These are phyloP conservation scores for Neurospora sp. DNA, from an alignment of 495 filamentous ascomycete species.

Conservation along the genomic window DNA sequence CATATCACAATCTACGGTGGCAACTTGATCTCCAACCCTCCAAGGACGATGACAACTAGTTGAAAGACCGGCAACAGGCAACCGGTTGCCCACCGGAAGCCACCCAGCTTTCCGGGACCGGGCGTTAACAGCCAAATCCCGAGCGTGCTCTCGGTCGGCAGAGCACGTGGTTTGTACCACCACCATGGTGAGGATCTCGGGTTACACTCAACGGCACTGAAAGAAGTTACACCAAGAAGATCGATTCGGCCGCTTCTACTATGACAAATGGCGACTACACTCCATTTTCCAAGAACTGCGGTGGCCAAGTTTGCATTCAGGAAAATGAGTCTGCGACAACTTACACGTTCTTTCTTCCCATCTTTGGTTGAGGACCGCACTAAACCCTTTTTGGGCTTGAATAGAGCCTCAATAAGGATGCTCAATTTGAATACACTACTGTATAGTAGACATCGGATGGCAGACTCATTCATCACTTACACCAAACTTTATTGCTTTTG, in stretches of 20 bases:
- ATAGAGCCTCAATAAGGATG: slow-evolving; percentile 24
- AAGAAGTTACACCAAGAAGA: background rate
- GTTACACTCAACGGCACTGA: background rate
- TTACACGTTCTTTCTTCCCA: background rate
- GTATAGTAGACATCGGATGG: background rate
- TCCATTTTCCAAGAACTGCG: background rate
- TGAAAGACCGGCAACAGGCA: background rate
- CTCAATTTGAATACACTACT: background rate
- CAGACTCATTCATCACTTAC: background rate
- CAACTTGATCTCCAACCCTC: background rate
- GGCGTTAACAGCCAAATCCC: background rate
- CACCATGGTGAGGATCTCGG: background rate
- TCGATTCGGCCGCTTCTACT: background rate
- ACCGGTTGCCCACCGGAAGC: background rate
- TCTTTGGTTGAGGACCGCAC: background rate
- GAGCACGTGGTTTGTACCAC: background rate
- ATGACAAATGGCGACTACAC: background rate
- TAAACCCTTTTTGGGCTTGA: slow-evolving; percentile 21
- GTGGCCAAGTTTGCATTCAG: background rate
- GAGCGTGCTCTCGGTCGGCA: background rate
- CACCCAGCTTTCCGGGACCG: background rate
- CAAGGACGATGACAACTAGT: background rate
- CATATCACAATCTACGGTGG: background rate
- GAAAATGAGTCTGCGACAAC: background rate
- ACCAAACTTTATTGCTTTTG: background rate